Base-by-base conservation (phyloP, 371 early-diverging fungal species). In the Choanephora cucurbitarum region DNA sequence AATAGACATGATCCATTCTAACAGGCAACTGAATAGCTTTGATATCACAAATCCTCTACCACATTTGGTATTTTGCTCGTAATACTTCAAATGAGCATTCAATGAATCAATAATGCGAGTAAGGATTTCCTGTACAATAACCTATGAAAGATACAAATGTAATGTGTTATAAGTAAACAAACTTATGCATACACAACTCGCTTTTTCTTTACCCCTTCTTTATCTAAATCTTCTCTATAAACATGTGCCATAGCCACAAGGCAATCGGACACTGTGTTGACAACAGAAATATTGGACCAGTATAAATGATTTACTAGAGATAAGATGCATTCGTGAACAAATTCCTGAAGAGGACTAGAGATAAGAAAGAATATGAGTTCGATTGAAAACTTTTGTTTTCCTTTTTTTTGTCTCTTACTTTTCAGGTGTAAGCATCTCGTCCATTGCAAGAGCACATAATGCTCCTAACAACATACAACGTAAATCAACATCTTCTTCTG, bases 1-100 rank as follows among this genome's bases (percentile, higher is more conserved):
- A 14, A 83, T 70, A 2, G 74, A 77, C 88, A 92, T 88, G 15
- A 92, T 61, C 94, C 92, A 94, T 44, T 89, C 88, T 10, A 84
- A 58, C 14, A 92, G 56, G 55, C 89, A 87, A 37, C 84, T 82
- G 50, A 91, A 86, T 15, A 91, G 67, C 7, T 84, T 76, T 1
- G 87, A 82, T 4, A 92, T 77, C 28, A 85, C 82, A 15, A 71
- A 75, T 0, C 77, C 73, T 64, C 82, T 70, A 40, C 79, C 73
- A 46, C 61, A 59, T 58, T 71, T 69, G 15, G 61, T 40, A 19
- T 72, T 71, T 33, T 55, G 56, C 59, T 83, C 75, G 44, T 85
- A 84, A 42, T 78, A 64, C 31, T 78, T 76, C 32, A 93, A 52
- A 53, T 90, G 89, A 14, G 88, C 84, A 49, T 82, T 82, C n/a